Evolutionary conservation across 345 rosid species (phyloP).

Genomic region (Sisymbrium altissimum): DNA sequence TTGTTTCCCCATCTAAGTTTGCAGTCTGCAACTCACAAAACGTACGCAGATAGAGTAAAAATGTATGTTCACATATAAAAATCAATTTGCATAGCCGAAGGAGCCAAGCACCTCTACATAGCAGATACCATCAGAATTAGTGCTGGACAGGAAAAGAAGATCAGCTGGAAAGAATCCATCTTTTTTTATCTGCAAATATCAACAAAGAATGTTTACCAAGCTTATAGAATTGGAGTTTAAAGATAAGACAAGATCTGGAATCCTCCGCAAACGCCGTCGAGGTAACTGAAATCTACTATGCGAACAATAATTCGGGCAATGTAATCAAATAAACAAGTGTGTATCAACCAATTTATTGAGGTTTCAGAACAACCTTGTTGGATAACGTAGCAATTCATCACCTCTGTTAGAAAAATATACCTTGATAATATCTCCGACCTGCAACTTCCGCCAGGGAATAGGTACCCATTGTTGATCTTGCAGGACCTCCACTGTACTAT

Average conservation of each 20-base stretch:
- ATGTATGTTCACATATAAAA: not conserved
- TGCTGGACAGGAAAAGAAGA: conserved; percentile 81
- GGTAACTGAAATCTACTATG: not conserved
- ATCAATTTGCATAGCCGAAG: not conserved
- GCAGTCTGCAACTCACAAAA: conserved; percentile 64
- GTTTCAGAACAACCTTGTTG: not conserved
- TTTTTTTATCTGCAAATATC: conserved; percentile 69
- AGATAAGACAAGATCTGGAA: conserved; percentile 40
- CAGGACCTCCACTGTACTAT: conserved; percentile 63
- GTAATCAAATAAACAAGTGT: not conserved
- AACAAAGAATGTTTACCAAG: conserved; percentile 15
- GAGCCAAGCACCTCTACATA: conserved; percentile 70
- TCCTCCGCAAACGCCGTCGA: conserved; percentile 2
- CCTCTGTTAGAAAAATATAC: conserved; percentile 35
- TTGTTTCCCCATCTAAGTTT: conserved; percentile 98
- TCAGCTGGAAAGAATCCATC: conserved; percentile 95
- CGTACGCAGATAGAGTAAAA: not conserved
- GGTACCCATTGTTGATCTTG: conserved; percentile 72
- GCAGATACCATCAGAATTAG: conserved; percentile 93
- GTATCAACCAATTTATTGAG: not conserved
- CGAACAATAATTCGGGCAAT: not conserved
- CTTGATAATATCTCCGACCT: conserved; percentile 85
- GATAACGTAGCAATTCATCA: not conserved
- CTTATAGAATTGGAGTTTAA: conserved; percentile 29
- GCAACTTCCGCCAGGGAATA: conserved; percentile 81